Base-by-base conservation (phyloP, 2,329 filamentous ascomycete genomes). In the Chalaropsis ovoidea region DNA sequence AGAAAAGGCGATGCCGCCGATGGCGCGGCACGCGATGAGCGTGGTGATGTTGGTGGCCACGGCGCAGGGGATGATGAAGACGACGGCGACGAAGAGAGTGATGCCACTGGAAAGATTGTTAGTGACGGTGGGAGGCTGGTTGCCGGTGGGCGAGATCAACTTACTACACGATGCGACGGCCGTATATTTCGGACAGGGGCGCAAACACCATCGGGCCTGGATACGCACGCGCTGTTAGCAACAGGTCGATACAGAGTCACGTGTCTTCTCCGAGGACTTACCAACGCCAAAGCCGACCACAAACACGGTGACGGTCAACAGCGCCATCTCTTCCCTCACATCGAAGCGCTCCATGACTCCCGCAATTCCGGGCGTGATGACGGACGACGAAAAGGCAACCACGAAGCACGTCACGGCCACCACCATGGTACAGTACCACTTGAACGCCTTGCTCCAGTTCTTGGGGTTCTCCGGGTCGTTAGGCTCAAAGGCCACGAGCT, bases 391-490 rank as follows among this genome's bases (percentile, higher is more conserved):
- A 66, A 90, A 84, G 0, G 87, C 86, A 56, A 89, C 87, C 49
- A 88, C 85, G 72, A 90, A 90, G 71, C 87, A 90, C 1, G 86
- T 89, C 24, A 82, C 69, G 0, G 90, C 88, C 0, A 95, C 89
- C 17, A 90, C 84, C 86, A 95, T 90, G 27, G 90, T 96, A 72
- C 84, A 86, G 71, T 86, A 89, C 89, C 89, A 93, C 75, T 92
- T 94, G 74, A 78, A 87, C 0, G 76, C 77, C 74, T 90, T 90
- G 66, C 81, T 84, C 88, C 88, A 94, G 74, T 93, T 94, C 79
- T 93, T 93, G 0, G 90, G 89, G 71, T 93, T 93, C 69, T 86
- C 87, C 0, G 83, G 82, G 72, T 94, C 89, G 67, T 85, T 77
- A 2, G 86, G 80, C 3, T 79, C 82, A 72, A 94, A 95, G 0